Conservation (phyloP, 176 grass and related monocot species). For the Aegilops umbellulata region DNA sequence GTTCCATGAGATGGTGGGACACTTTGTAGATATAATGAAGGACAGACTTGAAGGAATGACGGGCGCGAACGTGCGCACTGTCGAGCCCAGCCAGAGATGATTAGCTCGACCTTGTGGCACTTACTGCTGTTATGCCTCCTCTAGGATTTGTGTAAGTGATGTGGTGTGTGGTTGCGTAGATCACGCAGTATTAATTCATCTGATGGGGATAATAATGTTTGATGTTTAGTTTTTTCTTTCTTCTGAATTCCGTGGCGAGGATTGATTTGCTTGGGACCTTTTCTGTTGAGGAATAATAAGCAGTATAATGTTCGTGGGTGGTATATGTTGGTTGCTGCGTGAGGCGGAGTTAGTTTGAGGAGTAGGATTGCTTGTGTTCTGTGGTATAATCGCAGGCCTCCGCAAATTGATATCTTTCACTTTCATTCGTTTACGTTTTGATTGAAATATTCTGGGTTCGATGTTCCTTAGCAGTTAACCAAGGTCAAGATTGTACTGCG, state of each 20-base stretch:
- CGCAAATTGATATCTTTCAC: not conserved
- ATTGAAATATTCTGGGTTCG: not conserved
- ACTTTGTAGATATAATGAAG: slow-evolving; percentile 99
- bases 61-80: slow-evolving; percentile 64
- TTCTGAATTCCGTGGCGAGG: slow-evolving; percentile 45
- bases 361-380: not conserved
- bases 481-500: not conserved
- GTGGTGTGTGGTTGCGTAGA: slow-evolving; percentile 59
- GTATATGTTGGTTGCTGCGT: slow-evolving; percentile 26
- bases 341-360: not conserved
- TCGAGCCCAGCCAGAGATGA: slow-evolving; percentile 86
- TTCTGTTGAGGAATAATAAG: slow-evolving; percentile 57
- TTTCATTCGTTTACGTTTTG: not conserved
- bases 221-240: slow-evolving; percentile 14
- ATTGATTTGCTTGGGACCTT: slow-evolving; percentile 56
- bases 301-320: slow-evolving; percentile 60
- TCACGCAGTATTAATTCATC: slow-evolving; percentile 54
- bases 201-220: slow-evolving; percentile 59
- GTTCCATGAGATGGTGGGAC: slow-evolving; percentile 98
- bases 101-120: slow-evolving; percentile 34
- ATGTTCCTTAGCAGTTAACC: not conserved
- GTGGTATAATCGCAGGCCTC: not conserved
- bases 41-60: slow-evolving; percentile 94
- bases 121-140: slow-evolving; percentile 61
- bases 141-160: slow-evolving; percentile 45